Conservation (phyloP, 306 rosid species). For the Pyrus communis region DNA sequence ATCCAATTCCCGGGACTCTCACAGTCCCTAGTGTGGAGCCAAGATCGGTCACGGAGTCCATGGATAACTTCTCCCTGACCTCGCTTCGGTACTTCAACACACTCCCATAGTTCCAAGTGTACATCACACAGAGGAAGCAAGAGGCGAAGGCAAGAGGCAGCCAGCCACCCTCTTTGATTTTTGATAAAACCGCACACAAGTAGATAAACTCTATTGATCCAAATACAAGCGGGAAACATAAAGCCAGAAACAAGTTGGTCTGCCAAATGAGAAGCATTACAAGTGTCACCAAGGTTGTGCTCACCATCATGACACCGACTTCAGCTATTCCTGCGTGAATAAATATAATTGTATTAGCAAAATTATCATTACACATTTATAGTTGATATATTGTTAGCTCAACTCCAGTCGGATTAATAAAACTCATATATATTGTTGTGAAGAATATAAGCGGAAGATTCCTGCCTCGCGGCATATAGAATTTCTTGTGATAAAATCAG, state of each 20-base stretch:
- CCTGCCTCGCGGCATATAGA: background rate
- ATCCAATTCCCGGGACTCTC: constrained; percentile 89
- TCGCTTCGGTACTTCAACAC: constrained; percentile 84
- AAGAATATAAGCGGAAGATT: background rate
- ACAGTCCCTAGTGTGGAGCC: constrained; percentile 88
- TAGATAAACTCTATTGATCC: constrained; percentile 80
- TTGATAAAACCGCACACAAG: constrained; percentile 74
- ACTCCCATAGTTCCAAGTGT: constrained; percentile 97
- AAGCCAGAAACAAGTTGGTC: constrained; percentile 70
- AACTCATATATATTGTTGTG: background rate
- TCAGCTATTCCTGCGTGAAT: constrained; percentile 82
- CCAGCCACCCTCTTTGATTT: constrained; percentile 82
- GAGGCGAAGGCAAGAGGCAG: constrained; percentile 85
- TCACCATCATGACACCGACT: constrained; percentile 97
- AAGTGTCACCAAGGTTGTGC: constrained; percentile 80
- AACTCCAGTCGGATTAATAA: background rate
- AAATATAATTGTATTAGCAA: constrained; percentile 19
- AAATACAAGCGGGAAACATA: constrained; percentile 61
- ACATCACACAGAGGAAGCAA: constrained; percentile 81
- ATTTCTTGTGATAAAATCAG: background rate
- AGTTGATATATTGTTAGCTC: background rate
- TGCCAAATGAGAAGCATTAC: constrained; percentile 95
- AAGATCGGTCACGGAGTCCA: constrained; percentile 76
- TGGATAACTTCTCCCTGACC: constrained; percentile 72
- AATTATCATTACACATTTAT: background rate